Base-by-base conservation (phyloP, 108 stramenopile genomes). In the Stephanodiscus triporus region DNA sequence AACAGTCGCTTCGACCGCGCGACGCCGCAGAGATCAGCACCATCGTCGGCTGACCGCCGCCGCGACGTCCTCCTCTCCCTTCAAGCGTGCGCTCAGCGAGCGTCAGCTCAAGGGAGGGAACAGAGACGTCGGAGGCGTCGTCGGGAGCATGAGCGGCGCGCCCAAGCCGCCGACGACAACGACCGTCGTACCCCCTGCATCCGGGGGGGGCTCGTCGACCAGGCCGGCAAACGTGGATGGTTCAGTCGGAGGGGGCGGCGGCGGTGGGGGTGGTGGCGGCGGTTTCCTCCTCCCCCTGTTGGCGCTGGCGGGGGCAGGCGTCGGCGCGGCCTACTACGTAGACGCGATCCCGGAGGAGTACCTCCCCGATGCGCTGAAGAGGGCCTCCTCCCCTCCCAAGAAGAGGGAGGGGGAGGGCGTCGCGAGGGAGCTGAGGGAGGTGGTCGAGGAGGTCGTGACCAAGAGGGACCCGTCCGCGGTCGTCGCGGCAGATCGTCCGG, bases 51-150 rank as follows among this genome's bases (percentile, higher is more conserved):
- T 76, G 20, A 66, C 59, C 13, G 75, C 66, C 32, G 63, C 70
- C 6, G 75, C 75, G 47, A 34, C 32, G 32, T 34, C 32, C 2
- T 34, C 32, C 32, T 2, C 32, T 34, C 40, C 40, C 40, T 40
- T 40, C 40, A 40, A 88, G 63, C 80, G 87, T 8, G 83, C 87
- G 26, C 54, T 88, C 30, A 85, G 82, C 69, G 42, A 84, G 48
- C 37, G 55, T 30, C 85, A 88, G 62, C 66, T 88, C 30, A 59
- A 76, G 50, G 87, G 84, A n/a, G n/a, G n/a, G n/a, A n/a, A n/a
- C n/a, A n/a, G n/a, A n/a, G n/a, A n/a, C n/a, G n/a, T n/a, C n/a
- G n/a, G n/a, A 6, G 23, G 23, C 5, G 23, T 6, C 20, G 19
- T 0, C 24, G 16, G 59, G 53, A 13, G 45, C 73, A 19, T 42